Evolutionary conservation across 495 filamentous ascomycete species (phyloP), one percentile per base, ranked within the genome.

Genomic region (Apodospora peruviana): DNA sequence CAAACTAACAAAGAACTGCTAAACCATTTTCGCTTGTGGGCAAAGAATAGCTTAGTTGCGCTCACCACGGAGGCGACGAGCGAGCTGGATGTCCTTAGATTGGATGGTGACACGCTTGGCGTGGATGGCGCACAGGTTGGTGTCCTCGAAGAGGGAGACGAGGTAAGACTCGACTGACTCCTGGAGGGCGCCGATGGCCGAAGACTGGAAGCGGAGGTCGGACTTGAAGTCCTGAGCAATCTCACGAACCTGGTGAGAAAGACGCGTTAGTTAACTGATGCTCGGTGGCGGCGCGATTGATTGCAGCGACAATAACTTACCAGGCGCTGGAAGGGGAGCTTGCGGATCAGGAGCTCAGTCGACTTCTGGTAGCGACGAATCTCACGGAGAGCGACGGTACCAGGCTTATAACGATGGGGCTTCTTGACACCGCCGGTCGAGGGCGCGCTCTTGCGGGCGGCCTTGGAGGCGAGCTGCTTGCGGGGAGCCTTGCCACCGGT

Each of bases 331-430:
- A 99, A 99, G 69, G 93, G 93, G 62, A 99, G 90, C 89, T 99
- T 99, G 84, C 93, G 93, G 84, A 99, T 99, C 64, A 99, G 75
- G 53, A 99, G 91, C 88, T 99, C 93, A 65, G 93, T 99, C 61
- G 90, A 96, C 84, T 99, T 99, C 84, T 99, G 93, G 85, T 99
- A 99, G 69, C 93, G 93, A 91, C 93, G 94, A 72, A 99, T 99
- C 81, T 99, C 93, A 91, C 93, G 93, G 64, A 99, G 93, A 91
- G 93, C 93, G 86, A 99, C 93, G 79, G 93, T 99, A 91, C 91
- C 91, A 70, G 93, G 93, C 91, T 97, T 99, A 73, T 99, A 99
- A 64, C 93, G 86, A 79, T 97, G 94, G 72, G 93, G 93, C 93
- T 99, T 99, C 94, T 99, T 99, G 86, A 99, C 93, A 76, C 80